Conservation (phyloP, 306 rosid genomes). For the Cucurbita pepo region DNA sequence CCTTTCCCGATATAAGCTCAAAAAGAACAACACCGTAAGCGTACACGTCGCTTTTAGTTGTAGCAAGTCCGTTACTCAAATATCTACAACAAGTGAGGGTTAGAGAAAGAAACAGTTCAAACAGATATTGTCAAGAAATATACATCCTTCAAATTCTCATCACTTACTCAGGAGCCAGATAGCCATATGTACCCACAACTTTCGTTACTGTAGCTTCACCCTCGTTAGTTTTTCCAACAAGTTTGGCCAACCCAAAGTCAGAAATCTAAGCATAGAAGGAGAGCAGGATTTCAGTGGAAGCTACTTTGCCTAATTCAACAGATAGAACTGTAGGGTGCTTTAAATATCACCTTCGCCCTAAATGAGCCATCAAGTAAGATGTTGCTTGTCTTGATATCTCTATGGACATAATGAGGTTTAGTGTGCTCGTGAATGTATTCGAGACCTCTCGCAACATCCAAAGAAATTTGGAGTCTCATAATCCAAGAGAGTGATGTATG, state of each 20-base stretch:
- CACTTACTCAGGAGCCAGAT: constrained; percentile 95
- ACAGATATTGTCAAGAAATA: background rate
- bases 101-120: background rate
- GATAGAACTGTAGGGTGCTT: background rate
- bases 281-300: background rate
- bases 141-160: background rate
- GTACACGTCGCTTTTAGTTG: constrained; percentile 79
- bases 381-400: constrained; percentile 97
- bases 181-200: constrained; percentile 97
- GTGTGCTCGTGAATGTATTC: constrained; percentile 98
- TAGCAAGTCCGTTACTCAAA: constrained; percentile 86
- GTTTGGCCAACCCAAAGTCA: constrained; percentile 95
- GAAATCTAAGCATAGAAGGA: constrained; percentile 47
- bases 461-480: constrained; percentile 85
- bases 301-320: constrained; percentile 3
- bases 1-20: constrained; percentile 79
- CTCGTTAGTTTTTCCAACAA: constrained; percentile 60
- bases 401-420: constrained; percentile 80
- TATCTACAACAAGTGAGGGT: constrained; percentile 32
- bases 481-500: constrained; percentile 92
- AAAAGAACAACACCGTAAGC: constrained; percentile 91
- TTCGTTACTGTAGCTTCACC: constrained; percentile 68
- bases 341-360: constrained; percentile 58
- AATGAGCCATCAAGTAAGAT: constrained; percentile 78
- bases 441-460: constrained; percentile 94